Evolutionary conservation across 192 early-diverging fungal genomes (phyloP).

Genomic region (Coemansia sp.): DNA sequence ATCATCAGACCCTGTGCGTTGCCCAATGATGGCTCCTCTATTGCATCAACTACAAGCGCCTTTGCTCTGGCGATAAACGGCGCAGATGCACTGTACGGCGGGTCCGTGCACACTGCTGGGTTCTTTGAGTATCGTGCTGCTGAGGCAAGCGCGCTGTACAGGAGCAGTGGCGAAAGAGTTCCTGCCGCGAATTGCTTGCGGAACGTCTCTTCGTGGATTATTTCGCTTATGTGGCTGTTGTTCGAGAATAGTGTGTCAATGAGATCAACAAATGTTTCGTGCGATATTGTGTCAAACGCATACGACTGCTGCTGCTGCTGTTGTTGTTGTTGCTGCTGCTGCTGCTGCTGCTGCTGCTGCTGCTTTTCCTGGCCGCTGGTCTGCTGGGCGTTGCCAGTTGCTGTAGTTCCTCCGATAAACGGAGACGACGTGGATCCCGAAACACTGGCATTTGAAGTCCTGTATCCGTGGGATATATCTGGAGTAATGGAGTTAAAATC

Average conservation of each 20-base stretch:
- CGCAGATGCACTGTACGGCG: constrained; percentile 45
- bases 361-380: constrained; percentile 7
- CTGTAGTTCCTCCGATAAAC: not conserved
- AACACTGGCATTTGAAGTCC: not conserved
- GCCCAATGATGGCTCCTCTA: constrained; percentile 51
- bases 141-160: constrained; percentile 43
- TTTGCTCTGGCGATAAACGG: constrained; percentile 38
- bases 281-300: constrained; percentile 9
- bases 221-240: constrained; percentile 18
- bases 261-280: constrained; percentile 31
- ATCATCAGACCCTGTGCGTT: constrained; percentile 53
- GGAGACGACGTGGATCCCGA: not conserved
- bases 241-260: constrained; percentile 39
- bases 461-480: not conserved
- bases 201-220: constrained; percentile 43
- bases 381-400: not conserved
- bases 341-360: not conserved
- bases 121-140: constrained; percentile 49
- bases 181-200: constrained; percentile 44
- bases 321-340: not conserved
- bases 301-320: not conserved
- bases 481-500: not conserved
- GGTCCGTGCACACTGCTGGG: constrained; percentile 43
- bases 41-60: constrained; percentile 36
- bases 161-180: constrained; percentile 44